phyloP scores from a whole-genome alignment of 1,284 basidiomycete species.

The Abortiporus biennis region DNA sequence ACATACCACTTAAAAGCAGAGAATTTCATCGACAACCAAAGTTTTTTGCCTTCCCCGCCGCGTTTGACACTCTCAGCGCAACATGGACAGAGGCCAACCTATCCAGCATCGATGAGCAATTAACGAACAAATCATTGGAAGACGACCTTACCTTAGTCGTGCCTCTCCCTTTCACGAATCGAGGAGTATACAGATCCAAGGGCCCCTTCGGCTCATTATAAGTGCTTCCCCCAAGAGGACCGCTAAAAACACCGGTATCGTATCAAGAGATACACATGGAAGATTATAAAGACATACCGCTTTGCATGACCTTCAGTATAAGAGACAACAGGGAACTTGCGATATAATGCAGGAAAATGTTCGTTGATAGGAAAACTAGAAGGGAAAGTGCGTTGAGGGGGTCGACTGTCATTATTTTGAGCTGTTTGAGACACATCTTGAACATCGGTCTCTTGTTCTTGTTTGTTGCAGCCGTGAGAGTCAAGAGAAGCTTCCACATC shows the following conservation, averaged over 20 bases:
- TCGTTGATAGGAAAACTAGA: slow-evolving; percentile 35
- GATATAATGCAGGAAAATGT: slow-evolving; percentile 53
- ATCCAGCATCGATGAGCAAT: neutral
- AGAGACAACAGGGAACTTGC: slow-evolving; percentile 56
- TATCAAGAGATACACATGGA: neutral
- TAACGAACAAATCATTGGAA: neutral
- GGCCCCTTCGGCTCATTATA: slow-evolving; percentile 51
- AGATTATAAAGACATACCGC: slow-evolving; percentile 18
- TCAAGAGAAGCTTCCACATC: too few relatives aligned
- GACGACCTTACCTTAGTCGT: slow-evolving; percentile 40
- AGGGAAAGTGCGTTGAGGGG: slow-evolving; percentile 41
- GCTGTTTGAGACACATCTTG: neutral
- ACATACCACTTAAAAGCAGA: slow-evolving; percentile 73
- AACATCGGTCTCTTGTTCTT: too few relatives aligned
- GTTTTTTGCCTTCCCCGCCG: slow-evolving; percentile 55
- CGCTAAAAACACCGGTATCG: neutral
- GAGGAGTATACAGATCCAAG: slow-evolving; percentile 71
- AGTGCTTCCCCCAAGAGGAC: slow-evolving; percentile 36
- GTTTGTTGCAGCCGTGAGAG: too few relatives aligned
- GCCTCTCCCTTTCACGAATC: slow-evolving; percentile 69
- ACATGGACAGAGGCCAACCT: slow-evolving; percentile 70
- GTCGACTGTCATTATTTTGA: neutral
- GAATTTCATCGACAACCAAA: slow-evolving; percentile 76
- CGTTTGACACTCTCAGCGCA: slow-evolving; percentile 57
- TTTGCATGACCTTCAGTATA: slow-evolving; percentile 31